These are phyloP conservation scores for Pseudovirgaria hyperparasitica DNA, from an alignment of 2,329 filamentous ascomycete genomes.

Conservation along the genomic window DNA sequence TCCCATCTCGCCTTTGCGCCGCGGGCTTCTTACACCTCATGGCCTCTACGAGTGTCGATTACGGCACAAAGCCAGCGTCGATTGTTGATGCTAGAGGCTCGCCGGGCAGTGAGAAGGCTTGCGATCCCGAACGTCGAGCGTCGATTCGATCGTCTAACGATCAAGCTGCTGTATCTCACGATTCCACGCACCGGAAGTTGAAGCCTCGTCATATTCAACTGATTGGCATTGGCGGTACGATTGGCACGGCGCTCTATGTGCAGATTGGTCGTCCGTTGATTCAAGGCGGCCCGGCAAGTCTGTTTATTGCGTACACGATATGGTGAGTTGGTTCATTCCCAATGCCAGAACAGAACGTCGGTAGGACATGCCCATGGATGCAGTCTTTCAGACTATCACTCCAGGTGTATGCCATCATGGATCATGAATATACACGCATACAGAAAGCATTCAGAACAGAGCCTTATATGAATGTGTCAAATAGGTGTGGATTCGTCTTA, in stretches of 20 bases:
- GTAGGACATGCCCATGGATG: neutral
- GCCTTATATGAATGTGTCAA: constrained; percentile 3
- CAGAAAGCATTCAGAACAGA: neutral
- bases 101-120: constrained; percentile 16
- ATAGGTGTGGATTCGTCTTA: constrained; percentile 29
- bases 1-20: constrained; percentile 3
- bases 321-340: constrained; percentile 19
- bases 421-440: neutral
- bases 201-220: constrained; percentile 35
- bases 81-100: constrained; percentile 9
- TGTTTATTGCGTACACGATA: constrained; percentile 33
- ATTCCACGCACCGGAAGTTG: constrained; percentile 31
- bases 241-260: constrained; percentile 36
- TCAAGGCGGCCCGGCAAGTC: constrained; percentile 33
- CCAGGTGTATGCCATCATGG: neutral
- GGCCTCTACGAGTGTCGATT: constrained; percentile 22
- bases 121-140: constrained; percentile 12
- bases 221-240: constrained; percentile 33
- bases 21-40: constrained; percentile 10
- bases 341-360: neutral
- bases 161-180: constrained; percentile 19
- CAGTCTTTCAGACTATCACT: neutral
- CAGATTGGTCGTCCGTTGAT: constrained; percentile 33
- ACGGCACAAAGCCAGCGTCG: constrained; percentile 8
- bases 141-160: constrained; percentile 14